Evolutionary conservation across 2,329 filamentous ascomycete species (phyloP).

Genomic region (Rasamsonia emersonii): DNA sequence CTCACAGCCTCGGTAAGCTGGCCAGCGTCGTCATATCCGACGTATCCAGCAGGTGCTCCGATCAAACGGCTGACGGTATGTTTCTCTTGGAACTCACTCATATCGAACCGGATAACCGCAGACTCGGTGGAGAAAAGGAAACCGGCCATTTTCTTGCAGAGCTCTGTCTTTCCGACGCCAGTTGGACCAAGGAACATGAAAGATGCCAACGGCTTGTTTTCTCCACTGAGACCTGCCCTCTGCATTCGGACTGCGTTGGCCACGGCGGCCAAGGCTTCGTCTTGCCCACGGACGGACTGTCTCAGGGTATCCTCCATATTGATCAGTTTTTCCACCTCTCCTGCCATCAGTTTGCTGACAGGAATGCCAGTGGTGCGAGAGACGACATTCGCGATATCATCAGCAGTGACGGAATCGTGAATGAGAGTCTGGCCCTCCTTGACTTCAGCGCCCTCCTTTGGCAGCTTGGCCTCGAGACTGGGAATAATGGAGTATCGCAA

Average conservation of each 20-base stretch:
- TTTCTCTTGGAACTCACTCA: constrained; percentile 97
- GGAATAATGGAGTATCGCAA: constrained; percentile 84
- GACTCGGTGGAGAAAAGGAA: constrained; percentile 91
- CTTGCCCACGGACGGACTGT: constrained; percentile 79
- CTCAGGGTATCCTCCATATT: constrained; percentile 89
- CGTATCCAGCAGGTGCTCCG: constrained; percentile 85
- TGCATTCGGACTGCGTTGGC: constrained; percentile 91
- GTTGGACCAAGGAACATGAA: constrained; percentile 98
- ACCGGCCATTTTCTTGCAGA: constrained; percentile 89
- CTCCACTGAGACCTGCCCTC: constrained; percentile 79
- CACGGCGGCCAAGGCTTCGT: constrained; percentile 84
- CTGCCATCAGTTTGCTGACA: constrained; percentile 81
- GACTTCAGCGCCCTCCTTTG: constrained; percentile 57
- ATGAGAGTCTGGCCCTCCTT: constrained; percentile 55
- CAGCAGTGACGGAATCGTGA: constrained; percentile 88
- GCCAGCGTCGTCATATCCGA: constrained; percentile 93
- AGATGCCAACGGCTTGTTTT: constrained; percentile 82
- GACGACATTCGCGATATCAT: constrained; percentile 89
- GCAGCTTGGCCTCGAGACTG: constrained; percentile 66
- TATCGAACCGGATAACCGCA: constrained; percentile 89
- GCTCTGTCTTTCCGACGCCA: constrained; percentile 92
- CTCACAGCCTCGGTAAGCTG: constrained; percentile 93
- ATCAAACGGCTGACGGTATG: constrained; percentile 91
- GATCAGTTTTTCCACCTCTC: constrained; percentile 88
- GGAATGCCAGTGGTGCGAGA: constrained; percentile 89